Conservation (phyloP, 345 rosid species). For the Brassica cretica region DNA sequence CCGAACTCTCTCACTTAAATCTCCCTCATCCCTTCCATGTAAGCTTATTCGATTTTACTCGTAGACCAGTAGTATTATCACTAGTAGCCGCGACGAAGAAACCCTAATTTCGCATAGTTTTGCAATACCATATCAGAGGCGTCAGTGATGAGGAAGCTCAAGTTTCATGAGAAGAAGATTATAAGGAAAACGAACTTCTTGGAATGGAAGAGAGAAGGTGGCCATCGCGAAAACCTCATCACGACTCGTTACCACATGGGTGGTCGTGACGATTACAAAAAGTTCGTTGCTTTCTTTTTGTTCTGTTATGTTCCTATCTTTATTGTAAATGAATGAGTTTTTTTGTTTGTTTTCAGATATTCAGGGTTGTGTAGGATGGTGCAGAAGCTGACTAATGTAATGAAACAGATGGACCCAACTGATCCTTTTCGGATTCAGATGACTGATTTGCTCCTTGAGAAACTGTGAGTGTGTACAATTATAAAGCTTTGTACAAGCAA, state of each 20-base stretch:
- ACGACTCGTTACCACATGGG: conserved; percentile 70
- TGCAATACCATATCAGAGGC: too few relatives aligned
- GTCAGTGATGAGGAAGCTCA: conserved; percentile 65
- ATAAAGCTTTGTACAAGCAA: too few relatives aligned
- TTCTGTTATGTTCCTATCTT: not conserved
- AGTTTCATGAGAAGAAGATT: conserved; percentile 70
- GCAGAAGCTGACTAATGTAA: conserved; percentile 72
- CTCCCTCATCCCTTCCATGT: not conserved
- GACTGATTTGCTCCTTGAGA: conserved; percentile 82
- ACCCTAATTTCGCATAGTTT: conserved; percentile 7
- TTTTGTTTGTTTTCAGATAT: conserved; percentile 46
- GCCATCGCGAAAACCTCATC: conserved; percentile 67
- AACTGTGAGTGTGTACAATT: conserved; percentile 54
- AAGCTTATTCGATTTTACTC: not conserved
- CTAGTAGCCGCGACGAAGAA: not conserved
- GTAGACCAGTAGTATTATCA: not conserved
- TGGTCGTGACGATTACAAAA: conserved; percentile 90
- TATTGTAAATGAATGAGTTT: not conserved
- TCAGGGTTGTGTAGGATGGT: conserved; percentile 76
- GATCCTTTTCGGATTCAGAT: conserved; percentile 85
- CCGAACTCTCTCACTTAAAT: not conserved
- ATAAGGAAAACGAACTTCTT: conserved; percentile 69
- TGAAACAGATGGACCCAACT: conserved; percentile 83
- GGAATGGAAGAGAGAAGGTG: conserved; percentile 81
- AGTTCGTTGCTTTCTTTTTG: conserved; percentile 40